Conservation (phyloP, 306 rosid genomes). For the Glycine latifolia region DNA sequence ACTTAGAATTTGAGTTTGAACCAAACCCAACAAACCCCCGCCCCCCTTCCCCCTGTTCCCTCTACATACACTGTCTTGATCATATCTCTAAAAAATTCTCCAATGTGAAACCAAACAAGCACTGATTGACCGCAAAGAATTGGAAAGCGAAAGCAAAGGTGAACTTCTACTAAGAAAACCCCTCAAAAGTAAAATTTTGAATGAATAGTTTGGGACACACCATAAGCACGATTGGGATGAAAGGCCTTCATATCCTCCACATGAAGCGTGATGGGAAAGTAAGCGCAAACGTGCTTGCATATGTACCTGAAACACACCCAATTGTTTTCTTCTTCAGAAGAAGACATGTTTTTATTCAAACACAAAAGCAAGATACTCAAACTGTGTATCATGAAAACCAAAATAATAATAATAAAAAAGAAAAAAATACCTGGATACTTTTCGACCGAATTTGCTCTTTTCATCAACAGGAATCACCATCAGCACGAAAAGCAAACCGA, state of each 20-base stretch:
- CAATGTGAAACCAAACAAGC: too few species aligned
- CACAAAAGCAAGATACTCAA: not conserved
- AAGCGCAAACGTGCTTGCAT: conserved; percentile 73
- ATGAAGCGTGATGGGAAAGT: conserved; percentile 81
- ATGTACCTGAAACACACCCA: conserved; percentile 68
- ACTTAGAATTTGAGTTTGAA: not conserved
- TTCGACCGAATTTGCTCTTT: conserved; percentile 62
- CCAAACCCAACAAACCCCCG: too few species aligned
- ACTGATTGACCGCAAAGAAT: not conserved
- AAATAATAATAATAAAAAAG: too few species aligned
- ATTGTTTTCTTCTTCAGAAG: not conserved
- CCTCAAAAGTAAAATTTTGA: conserved; percentile 8
- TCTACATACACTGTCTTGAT: too few species aligned
- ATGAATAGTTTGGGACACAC: conserved; percentile 47
- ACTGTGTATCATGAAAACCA: too few species aligned
- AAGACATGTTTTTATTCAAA: not conserved
- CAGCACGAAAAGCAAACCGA: conserved; percentile 64
- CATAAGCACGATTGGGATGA: conserved; percentile 82
- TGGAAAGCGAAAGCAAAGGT: not conserved
- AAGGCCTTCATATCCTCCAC: conserved; percentile 84
- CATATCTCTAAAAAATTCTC: too few species aligned
- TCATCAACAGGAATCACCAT: conserved; percentile 73
- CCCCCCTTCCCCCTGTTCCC: too few species aligned
- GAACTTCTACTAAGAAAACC: not conserved
- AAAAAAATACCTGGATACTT: conserved; percentile 59